A percentile compares a stretch with the other conserved stretches of the same genome.
Conservation (phyloP, 1,284 basidiomycete species). For the Meira miltonrushii region DNA sequence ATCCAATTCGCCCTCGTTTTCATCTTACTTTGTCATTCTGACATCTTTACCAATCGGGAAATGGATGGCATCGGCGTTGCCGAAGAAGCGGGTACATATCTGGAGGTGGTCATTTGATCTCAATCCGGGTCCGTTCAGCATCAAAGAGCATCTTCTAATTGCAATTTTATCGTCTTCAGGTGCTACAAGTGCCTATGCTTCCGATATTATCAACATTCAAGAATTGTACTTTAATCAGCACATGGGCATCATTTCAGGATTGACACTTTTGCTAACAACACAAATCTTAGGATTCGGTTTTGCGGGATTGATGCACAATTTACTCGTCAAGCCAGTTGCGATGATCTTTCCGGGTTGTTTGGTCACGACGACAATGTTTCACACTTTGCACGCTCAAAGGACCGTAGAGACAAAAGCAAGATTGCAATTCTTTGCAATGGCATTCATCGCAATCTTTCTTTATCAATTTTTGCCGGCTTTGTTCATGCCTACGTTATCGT, state of each 20-base stretch:
- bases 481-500: slow-evolving; percentile 57
- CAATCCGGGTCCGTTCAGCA: slow-evolving; percentile 57
- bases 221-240: slow-evolving; percentile 50
- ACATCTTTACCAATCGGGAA: slow-evolving; percentile 56
- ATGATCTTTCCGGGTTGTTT: slow-evolving; percentile 57
- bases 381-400: slow-evolving; percentile 56
- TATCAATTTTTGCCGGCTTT: slow-evolving; percentile 57
- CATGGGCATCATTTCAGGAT: slow-evolving; percentile 39
- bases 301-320: slow-evolving; percentile 46
- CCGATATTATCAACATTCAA: slow-evolving; percentile 52
- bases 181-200: slow-evolving; percentile 48
- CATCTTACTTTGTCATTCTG: slow-evolving; percentile 59
- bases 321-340: slow-evolving; percentile 48
- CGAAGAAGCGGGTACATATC: slow-evolving; percentile 35
- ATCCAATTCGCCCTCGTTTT: slow-evolving; percentile 55
- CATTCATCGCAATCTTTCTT: slow-evolving; percentile 54
- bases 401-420: slow-evolving; percentile 50
- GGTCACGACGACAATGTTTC: slow-evolving; percentile 57
- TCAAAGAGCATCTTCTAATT: slow-evolving; percentile 49
- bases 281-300: slow-evolving; percentile 52
- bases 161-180: slow-evolving; percentile 56
- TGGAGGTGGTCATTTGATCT: slow-evolving; percentile 48
- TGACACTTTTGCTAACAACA: slow-evolving; percentile 48
- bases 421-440: slow-evolving; percentile 55
- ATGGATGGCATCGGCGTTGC: slow-evolving; percentile 48